These are phyloP conservation scores for Wickerhamomyces subpelliculosus DNA, from an alignment of 805 yeast species.

Conservation along the genomic window DNA sequence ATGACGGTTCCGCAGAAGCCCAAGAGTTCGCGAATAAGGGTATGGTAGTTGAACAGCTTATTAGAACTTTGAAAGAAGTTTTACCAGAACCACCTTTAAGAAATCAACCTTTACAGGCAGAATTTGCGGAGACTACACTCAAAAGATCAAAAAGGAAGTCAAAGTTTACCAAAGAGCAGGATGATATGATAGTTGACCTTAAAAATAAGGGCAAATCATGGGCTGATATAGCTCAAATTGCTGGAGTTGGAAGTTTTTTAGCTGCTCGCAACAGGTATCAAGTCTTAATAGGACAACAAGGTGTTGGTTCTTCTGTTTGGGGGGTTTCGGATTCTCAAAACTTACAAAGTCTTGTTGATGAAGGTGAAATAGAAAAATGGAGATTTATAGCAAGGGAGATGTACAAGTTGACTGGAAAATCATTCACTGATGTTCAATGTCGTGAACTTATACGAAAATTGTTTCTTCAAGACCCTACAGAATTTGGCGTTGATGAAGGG, in stretches of 20 bases:
- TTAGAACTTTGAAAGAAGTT: conserved; percentile 7
- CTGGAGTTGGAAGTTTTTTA: conserved; percentile 56
- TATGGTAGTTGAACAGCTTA: conserved; percentile 1
- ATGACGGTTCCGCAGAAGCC: no score
- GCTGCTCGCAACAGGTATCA: conserved; percentile 78
- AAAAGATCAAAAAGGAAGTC: conserved; percentile 54
- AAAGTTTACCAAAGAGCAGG: conserved; percentile 67
- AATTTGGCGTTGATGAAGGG: conserved; percentile 49
- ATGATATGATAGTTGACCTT: conserved; percentile 51
- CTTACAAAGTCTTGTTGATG: conserved; percentile 51
- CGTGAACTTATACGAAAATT: conserved; percentile 45
- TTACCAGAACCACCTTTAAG: conserved; percentile 14
- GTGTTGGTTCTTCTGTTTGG: conserved; percentile 65
- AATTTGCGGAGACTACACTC: conserved; percentile 34
- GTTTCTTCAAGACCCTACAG: conserved; percentile 47
- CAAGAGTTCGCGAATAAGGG: background rate
- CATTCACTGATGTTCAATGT: conserved; percentile 45
- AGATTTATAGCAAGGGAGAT: conserved; percentile 55
- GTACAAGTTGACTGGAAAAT: conserved; percentile 41
- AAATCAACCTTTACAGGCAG: conserved; percentile 30
- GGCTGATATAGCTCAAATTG: conserved; percentile 64
- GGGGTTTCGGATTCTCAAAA: conserved; percentile 45
- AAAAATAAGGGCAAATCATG: conserved; percentile 61
- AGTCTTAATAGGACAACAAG: conserved; percentile 78
- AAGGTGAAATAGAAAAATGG: conserved; percentile 69